Evolutionary conservation across 2,329 filamentous ascomycete genomes (phyloP), one percentile per base, ranked within the genome.

Genomic region (Allantophomopsis lycopodina): DNA sequence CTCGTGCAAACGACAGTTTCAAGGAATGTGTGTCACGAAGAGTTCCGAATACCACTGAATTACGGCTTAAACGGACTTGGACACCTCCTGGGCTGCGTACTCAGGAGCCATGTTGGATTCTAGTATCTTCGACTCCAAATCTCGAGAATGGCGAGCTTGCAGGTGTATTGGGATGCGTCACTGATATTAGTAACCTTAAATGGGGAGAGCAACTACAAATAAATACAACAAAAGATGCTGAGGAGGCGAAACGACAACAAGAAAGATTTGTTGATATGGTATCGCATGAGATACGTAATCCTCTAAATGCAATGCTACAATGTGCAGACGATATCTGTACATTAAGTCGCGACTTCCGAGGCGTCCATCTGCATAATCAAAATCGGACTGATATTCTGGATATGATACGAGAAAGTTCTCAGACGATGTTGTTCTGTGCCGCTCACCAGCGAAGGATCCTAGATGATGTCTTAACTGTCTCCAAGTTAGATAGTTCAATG

Each of bases 391-490:
- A 93, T 48, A 91, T 87, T 67, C 82, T 84, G 4, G 85, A 93
- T 53, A 89, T 85, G 13, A 91, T 93, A 40, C 77, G 85, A 37
- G 72, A 87, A 23, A 91, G 84, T 36, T 85, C 85, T 0, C 87
- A 95, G 54, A 76, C 91, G 13, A 63, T 95, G 12, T 66, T 95
- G 18, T 91, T 87, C 0, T 20, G 18, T 20, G 18, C 18, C 18
- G 7, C 18, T 20, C 18, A 20, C 18, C 18, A 20, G 18, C 4
- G 18, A 20, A 20, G 18, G 18, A 85, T 95, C 36, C 95, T 95
- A 61, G 95, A 95, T 54, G 89, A 94, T 50, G 93, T 93, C 40
- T 64, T 93, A 2, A 86, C 93, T 58, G 88, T 93, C 55, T 91
- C 84, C 4, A 93, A 93, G 56, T 78, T 86, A 2, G 83, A 88